These are phyloP conservation scores for Fusarium incarnatum DNA, from an alignment of 2,329 filamentous ascomycete genomes.

Conservation along the genomic window DNA sequence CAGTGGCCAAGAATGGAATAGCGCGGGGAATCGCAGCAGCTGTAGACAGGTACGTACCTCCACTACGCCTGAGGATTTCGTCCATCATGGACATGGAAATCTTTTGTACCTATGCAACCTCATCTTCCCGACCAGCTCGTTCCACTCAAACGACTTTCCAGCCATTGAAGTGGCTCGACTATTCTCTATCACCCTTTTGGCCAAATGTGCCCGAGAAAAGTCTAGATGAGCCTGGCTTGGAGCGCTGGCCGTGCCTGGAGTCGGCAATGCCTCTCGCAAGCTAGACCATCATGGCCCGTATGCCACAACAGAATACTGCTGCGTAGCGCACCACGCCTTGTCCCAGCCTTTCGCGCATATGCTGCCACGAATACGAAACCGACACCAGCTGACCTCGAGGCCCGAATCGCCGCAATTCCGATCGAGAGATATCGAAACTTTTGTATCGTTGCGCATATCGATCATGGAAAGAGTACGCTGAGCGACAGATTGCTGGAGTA, in stretches of 20 bases:
- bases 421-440: conserved; percentile 91
- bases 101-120: conserved; percentile 11
- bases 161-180: conserved; percentile 15
- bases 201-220: conserved; percentile 42
- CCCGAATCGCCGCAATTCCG: conserved; percentile 77
- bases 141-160: conserved; percentile 6
- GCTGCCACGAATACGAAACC: conserved; percentile 43
- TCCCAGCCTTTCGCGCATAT: conserved; percentile 13
- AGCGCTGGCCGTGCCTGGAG: conserved; percentile 54
- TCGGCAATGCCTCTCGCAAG: conserved; percentile 50
- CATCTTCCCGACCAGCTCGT: conserved; percentile 1
- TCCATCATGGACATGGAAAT: conserved; percentile 29
- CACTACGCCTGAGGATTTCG: conserved; percentile 25
- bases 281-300: conserved; percentile 34
- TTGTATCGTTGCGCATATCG: conserved; percentile 98
- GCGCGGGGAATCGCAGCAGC: not conserved
- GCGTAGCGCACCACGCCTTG: not conserved
- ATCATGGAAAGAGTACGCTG: conserved; percentile 97
- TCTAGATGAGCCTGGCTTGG: conserved; percentile 54
- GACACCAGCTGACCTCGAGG: conserved; percentile 51
- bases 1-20: conserved; percentile 2
- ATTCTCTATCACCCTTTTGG: not conserved
- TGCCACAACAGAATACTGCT: conserved; percentile 18
- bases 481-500: conserved; percentile 92
- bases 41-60: conserved; percentile 31